A percentile compares a stretch with the other conserved stretches of the same genome.
These are phyloP conservation scores for Paraphaeosphaeria sporulosa DNA, from an alignment of 2,329 filamentous ascomycete species.

Conservation along the genomic window DNA sequence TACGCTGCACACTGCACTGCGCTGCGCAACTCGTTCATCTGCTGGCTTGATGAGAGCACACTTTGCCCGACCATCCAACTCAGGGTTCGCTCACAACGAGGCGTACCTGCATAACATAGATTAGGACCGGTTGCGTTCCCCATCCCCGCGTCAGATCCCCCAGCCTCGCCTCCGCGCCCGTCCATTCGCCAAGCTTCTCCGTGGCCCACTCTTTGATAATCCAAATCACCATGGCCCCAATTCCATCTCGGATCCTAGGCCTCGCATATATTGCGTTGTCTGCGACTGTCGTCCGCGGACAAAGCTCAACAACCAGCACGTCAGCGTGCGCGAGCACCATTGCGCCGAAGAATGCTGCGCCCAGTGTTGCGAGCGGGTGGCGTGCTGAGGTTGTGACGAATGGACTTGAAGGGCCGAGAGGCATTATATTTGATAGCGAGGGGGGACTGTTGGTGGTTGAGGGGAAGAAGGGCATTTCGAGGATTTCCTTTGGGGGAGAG, in stretches of 20 bases:
- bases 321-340: slow-evolving; percentile 47
- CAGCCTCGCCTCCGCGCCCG: background rate
- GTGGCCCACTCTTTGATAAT: background rate
- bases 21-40: background rate
- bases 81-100: background rate
- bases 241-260: slow-evolving; percentile 35
- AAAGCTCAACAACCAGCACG: slow-evolving; percentile 25
- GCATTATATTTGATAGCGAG: slow-evolving; percentile 56
- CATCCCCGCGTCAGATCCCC: background rate
- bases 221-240: slow-evolving; percentile 10
- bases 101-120: slow-evolving; percentile 1
- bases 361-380: slow-evolving; percentile 54
- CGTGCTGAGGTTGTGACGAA: slow-evolving; percentile 56
- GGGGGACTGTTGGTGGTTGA: slow-evolving; percentile 61
- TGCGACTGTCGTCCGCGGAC: slow-evolving; percentile 30
- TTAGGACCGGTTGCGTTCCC: background rate
- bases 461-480: slow-evolving; percentile 48
- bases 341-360: slow-evolving; percentile 47
- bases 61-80: background rate
- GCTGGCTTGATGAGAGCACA: background rate
- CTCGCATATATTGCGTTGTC: slow-evolving; percentile 31
- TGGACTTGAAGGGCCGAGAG: slow-evolving; percentile 54
- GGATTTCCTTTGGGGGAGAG: slow-evolving; percentile 45
- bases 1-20: too few species aligned
- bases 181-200: background rate